phyloP scores from a whole-genome alignment of 148 eudicot genomes.

The Rheum nobile region DNA sequence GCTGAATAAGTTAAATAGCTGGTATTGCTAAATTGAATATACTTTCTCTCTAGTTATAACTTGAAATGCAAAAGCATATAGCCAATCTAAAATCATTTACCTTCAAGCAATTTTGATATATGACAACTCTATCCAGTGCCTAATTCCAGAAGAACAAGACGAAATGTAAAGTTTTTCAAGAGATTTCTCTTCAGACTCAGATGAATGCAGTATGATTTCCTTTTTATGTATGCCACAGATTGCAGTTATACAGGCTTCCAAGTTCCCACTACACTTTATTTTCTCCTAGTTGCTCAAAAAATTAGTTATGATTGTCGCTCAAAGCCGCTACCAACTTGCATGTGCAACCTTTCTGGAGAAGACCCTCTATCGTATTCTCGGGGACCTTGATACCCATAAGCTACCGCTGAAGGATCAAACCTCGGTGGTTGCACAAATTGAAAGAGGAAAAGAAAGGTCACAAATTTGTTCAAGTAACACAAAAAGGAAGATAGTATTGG shows the following conservation, averaged over 20 bases:
- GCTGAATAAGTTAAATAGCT: no score
- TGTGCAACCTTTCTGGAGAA: constrained; percentile 83
- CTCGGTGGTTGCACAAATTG: constrained; percentile 55
- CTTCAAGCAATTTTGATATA: background rate
- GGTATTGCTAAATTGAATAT: background rate
- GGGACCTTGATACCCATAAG: constrained; percentile 46
- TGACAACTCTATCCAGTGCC: background rate
- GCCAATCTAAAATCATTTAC: background rate
- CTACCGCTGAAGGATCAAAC: constrained; percentile 43
- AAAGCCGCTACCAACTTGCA: constrained; percentile 83
- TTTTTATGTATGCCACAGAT: background rate
- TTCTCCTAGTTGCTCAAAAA: background rate
- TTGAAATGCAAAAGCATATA: background rate
- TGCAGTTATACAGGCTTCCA: background rate
- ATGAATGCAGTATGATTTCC: background rate
- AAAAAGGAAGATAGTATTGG: background rate
- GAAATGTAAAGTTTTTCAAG: background rate
- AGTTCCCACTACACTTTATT: background rate
- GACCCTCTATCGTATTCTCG: constrained; percentile 46
- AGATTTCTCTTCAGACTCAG: background rate
- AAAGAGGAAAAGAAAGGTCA: background rate
- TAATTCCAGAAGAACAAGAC: background rate
- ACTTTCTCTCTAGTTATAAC: background rate
- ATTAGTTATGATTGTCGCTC: constrained; percentile 39
- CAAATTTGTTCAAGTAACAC: no score